Conservation (phyloP, 768 basidiomycete genomes). For the Artomyces pyxidatus region DNA sequence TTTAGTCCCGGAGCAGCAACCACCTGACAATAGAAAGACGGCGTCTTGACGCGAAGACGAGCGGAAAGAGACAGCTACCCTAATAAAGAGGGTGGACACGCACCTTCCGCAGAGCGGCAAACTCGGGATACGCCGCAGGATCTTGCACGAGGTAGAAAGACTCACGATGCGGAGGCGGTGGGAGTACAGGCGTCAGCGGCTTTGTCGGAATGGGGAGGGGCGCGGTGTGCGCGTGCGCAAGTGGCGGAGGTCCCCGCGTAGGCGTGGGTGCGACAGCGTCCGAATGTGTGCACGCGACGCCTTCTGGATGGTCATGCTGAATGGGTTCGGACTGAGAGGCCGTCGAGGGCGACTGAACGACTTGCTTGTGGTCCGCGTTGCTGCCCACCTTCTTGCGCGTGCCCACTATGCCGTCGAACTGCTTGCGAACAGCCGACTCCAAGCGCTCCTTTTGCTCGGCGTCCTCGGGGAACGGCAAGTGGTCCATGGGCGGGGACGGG, state of each 20-base stretch:
- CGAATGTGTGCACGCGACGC: no score
- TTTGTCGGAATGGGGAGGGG: not conserved
- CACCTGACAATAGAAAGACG: no score
- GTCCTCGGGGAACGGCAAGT: not conserved
- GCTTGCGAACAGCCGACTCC: not conserved
- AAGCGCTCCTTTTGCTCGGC: not conserved
- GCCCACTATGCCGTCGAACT: no score
- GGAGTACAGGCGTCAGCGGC: not conserved
- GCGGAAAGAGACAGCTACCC: no score
- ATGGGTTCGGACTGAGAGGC: not conserved
- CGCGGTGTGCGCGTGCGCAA: not conserved
- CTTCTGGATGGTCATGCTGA: no score
- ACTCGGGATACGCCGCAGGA: slow-evolving; percentile 8
- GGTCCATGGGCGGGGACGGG: not conserved
- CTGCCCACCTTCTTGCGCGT: no score
- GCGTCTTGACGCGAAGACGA: no score
- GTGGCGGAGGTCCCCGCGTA: not conserved
- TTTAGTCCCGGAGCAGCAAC: no score
- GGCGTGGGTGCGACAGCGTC: no score
- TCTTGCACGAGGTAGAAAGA: slow-evolving; percentile 10
- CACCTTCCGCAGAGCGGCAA: slow-evolving; percentile 4
- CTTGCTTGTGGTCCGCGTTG: no score
- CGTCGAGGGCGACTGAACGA: slow-evolving; percentile 1
- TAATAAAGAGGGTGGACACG: no score
- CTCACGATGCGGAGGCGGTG: not conserved